Base-by-base conservation (phyloP, 2,329 filamentous ascomycete genomes). In the Xenoacremonium recifei region DNA sequence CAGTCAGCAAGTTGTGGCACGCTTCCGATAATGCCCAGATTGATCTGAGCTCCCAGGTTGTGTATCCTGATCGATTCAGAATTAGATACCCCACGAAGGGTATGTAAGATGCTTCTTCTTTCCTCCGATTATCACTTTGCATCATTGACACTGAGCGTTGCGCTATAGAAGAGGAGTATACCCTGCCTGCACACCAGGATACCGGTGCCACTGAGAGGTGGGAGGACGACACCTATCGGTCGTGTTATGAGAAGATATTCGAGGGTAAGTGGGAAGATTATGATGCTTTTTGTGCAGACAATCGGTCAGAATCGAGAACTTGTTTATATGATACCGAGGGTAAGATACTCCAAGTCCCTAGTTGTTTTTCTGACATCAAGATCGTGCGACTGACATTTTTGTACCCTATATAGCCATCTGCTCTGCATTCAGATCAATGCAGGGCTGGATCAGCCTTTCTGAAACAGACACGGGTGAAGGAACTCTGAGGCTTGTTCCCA, bases 391-490 rank as follows among this genome's bases (percentile, higher is more conserved):
- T n/a, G n/a, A n/a, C n/a, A n/a, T n/a, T n/a, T n/a, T n/a, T n/a
- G n/a, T n/a, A n/a, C n/a, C n/a, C n/a, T n/a, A n/a, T n/a, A n/a
- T n/a, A 12, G 34, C 88, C 1, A 82, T 84, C 5, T 91, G 87
- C 66, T 83, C 76, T 21, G 87, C 87, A 71, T 87, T 92, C 65
- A 77, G 89, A 33, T 86, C 89, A 73, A 89, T 85, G 56, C 89
- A 95, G 63, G 89, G 87, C 13, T 95, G 89, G 89, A 64, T 95
- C 19, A 77, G 76, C 36, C 82, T 95, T 72, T 87, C 82, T 29
- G 67, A 71, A 15, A 84, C 80, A 0, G 80, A 75, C 0, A 85
- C 86, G 0, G 75, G 75, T 6, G 82, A 92, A 63, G 89, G 89
- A 2, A 89, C 87, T 0, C 66, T 95, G 25, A 74, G 85, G 21